Evolutionary conservation across 2,329 filamentous ascomycete species (phyloP).

Genomic region (Phoma sp.): DNA sequence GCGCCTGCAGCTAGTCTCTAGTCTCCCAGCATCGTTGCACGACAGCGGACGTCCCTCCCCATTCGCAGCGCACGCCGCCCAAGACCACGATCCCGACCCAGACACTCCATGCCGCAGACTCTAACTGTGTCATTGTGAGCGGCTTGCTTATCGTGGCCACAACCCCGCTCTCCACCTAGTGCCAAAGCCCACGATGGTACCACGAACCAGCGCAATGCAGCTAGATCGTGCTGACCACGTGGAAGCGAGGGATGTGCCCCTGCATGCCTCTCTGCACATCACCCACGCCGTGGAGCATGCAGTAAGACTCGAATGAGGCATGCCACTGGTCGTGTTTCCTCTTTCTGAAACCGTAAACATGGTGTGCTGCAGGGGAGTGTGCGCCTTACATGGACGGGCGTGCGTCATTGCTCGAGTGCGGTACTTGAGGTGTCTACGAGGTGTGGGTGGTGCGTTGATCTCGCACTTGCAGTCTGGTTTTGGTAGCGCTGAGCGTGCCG

Average conservation of each 20-base stretch:
- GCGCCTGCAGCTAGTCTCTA: slow-evolving; percentile 26
- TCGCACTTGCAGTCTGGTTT: background rate
- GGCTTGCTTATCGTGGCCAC: too few relatives aligned
- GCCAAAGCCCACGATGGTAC: background rate
- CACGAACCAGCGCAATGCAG: background rate
- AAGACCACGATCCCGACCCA: background rate
- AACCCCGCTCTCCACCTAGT: background rate
- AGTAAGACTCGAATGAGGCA: slow-evolving; percentile 9
- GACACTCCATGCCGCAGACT: background rate
- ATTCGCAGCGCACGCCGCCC: background rate
- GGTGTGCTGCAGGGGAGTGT: background rate
- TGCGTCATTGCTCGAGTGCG: background rate
- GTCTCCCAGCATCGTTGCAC: background rate
- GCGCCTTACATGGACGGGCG: background rate
- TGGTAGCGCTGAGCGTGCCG: background rate
- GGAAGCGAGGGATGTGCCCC: slow-evolving; percentile 13
- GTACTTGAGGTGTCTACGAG: too few relatives aligned
- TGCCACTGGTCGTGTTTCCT: slow-evolving; percentile 1
- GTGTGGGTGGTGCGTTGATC: too few relatives aligned
- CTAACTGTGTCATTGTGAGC: background rate
- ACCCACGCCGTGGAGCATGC: background rate
- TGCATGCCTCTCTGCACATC: slow-evolving; percentile 13
- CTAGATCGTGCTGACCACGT: slow-evolving; percentile 19
- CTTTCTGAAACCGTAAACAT: slow-evolving; percentile 6
- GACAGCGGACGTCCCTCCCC: slow-evolving; percentile 3